A percentile compares a stretch with the other conserved stretches of the same genome.
These are phyloP conservation scores for Nephelium lappaceum DNA, from an alignment of 345 rosid genomes.

Conservation along the genomic window DNA sequence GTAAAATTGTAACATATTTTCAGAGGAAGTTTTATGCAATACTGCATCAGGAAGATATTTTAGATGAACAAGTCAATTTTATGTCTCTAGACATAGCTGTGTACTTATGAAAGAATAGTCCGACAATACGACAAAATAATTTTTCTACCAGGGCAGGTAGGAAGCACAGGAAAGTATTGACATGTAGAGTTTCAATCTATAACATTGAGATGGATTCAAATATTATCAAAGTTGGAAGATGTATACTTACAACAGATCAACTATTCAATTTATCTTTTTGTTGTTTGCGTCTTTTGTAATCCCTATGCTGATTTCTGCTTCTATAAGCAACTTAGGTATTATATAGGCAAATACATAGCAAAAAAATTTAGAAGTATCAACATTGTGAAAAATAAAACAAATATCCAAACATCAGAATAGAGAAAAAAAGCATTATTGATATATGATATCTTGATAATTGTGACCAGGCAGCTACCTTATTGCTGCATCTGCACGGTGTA, in stretches of 20 bases:
- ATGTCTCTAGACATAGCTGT: background rate
- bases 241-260: background rate
- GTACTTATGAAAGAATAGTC: background rate
- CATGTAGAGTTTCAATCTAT: background rate
- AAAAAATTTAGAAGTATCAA: slow-evolving; percentile 34
- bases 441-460: slow-evolving; percentile 48
- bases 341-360: slow-evolving; percentile 8
- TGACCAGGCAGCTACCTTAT: slow-evolving; percentile 84
- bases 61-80: background rate
- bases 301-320: background rate
- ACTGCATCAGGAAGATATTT: background rate
- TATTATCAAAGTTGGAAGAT: background rate
- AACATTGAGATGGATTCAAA: background rate
- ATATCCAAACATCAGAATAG: slow-evolving; percentile 50
- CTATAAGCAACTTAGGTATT: background rate
- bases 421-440: slow-evolving; percentile 44
- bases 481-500: slow-evolving; percentile 34
- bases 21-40: slow-evolving; percentile 1
- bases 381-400: slow-evolving; percentile 35
- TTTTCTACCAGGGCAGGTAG: background rate
- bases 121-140: background rate
- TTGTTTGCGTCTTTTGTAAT: background rate
- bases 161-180: background rate
- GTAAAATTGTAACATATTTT: background rate
- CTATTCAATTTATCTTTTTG: background rate